A percentile compares a stretch with the other conserved stretches of the same genome.
Conservation (phyloP, 2,329 filamentous ascomycete species). For the Pyrenophora tritici-repentis region DNA sequence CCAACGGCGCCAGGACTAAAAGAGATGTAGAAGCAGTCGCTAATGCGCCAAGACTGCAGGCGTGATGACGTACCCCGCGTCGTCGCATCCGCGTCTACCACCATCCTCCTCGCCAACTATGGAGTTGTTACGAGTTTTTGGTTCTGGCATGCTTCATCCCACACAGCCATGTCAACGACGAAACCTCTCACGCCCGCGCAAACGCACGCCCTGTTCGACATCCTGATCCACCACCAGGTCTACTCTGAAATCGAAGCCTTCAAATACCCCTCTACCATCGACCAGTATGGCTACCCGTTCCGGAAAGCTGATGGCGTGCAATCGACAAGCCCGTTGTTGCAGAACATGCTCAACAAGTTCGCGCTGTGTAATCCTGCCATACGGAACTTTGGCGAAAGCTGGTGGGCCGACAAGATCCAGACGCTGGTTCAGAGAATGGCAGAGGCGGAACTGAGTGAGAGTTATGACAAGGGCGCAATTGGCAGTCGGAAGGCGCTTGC, state of each 20-base stretch:
- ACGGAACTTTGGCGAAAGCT: conserved; percentile 59
- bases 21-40: background rate
- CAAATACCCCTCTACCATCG: conserved; percentile 67
- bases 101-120: conserved; percentile 1
- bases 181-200: conserved; percentile 51
- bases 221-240: conserved; percentile 59
- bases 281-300: conserved; percentile 73
- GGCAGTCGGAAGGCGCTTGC: conserved; percentile 76
- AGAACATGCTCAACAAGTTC: conserved; percentile 69
- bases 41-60: conserved; percentile 11
- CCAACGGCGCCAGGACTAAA: too few relatives aligned
- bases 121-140: background rate
- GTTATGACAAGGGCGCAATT: conserved; percentile 77
- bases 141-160: conserved; percentile 1
- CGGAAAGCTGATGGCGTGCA: conserved; percentile 52
- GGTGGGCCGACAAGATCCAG: conserved; percentile 51
- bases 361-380: conserved; percentile 70
- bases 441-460: conserved; percentile 74
- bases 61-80: conserved; percentile 20
- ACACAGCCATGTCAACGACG: conserved; percentile 21
- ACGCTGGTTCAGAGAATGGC: conserved; percentile 54
- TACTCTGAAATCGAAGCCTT: conserved; percentile 73
- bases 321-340: conserved; percentile 66
- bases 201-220: conserved; percentile 58
- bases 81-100: conserved; percentile 14